Base-by-base conservation (phyloP, 768 basidiomycete genomes). In the Stropharia rugosoannulata region DNA sequence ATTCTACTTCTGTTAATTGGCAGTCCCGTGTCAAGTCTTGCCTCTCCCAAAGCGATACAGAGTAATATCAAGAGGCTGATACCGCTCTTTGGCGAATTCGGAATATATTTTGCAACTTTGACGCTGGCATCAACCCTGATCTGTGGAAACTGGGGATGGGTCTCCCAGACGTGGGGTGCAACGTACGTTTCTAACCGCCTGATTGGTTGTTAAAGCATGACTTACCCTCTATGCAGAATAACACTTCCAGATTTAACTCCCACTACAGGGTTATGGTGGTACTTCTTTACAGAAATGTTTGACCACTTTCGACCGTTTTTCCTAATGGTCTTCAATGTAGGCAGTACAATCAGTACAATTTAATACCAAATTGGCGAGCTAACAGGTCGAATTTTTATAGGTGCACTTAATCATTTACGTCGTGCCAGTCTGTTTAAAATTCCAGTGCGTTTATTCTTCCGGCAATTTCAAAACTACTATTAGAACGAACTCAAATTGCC, bases 261-360 rank as follows among this genome's bases (percentile, higher is more conserved):
- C 0, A 98, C 95, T 62, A 85, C 91, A 4, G 96, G 97, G 1
- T 73, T 98, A 27, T 94, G 94, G 90, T 98, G 96, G 96, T 98
- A 98, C 70, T 98, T 98, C 75, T 98, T 98, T 74, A 98, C 94
- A 10, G 96, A 98, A 69, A 98, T 98, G 91, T 99, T 99, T 60
- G 96, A 98, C 66, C 90, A 98, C 67, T 99, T 98, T 77, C 78
- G 97, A 29, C 84, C 88, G 4, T 98, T 98, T 74, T 99, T 97
- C 79, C 75, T 98, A 32, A 89, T 95, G 80, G 91, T 90, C 15
- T 98, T 98, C 70, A 90, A 89, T 15, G 95, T 95, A 62, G 45
- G 87, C 68, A 36, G 19, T 47, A 38, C n/a, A 22, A 6, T 1
- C 13, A 36, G 19, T 47, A 38, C n/a, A 22, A 6, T 1, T 15